Base-by-base conservation (phyloP, 23 red algal genomes). In the Porphyridium purpureum region DNA sequence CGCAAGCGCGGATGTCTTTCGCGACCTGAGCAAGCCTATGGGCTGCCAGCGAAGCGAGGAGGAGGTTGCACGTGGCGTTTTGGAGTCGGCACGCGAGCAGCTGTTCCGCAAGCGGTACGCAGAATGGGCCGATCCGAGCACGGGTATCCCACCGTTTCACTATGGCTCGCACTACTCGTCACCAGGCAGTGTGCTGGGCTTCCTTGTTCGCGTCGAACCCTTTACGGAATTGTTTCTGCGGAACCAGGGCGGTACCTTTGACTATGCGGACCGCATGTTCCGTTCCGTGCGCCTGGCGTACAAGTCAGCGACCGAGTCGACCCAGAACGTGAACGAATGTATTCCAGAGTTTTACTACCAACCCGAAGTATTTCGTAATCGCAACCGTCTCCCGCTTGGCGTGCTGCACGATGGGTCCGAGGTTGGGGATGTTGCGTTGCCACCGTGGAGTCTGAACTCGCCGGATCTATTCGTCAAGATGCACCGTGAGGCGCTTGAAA, bases 151-250 rank as follows among this genome's bases (percentile, higher is more conserved):
- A 11, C 38, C 38, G 11, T 88, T 88, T 54, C 52, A 76, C 49
- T 88, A 88, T 46, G 82, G 82, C 1, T 75, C 82, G 29, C 82
- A 88, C 47, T 88, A 88, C 55, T 88, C 82, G 24, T 72, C 82
- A 26, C 65, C 82, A 14, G 82, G 66, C 8, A 65, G 66, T 38
- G 59, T 56, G 28, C 60, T 88, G 20, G 60, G 76, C 49, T 88
- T 75, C 22, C 64, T 88, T 11, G 72, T 88, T 19, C 72, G 82
- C 40, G 61, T 74, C 21, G 68, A 69, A 17, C 82, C 82, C 9
- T 69, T 56, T 26, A 57, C 74, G 24, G 68, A 64, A 62, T 62
- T 88, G 20, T 22, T 50, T 29, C 41, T 88, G 27, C 82, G 76
- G 28, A 72, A 79, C 25, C 38, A 44, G 17, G 38, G 38, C 11